phyloP scores from a whole-genome alignment of 2,329 filamentous ascomycete genomes.

The Tolypocladium paradoxum region DNA sequence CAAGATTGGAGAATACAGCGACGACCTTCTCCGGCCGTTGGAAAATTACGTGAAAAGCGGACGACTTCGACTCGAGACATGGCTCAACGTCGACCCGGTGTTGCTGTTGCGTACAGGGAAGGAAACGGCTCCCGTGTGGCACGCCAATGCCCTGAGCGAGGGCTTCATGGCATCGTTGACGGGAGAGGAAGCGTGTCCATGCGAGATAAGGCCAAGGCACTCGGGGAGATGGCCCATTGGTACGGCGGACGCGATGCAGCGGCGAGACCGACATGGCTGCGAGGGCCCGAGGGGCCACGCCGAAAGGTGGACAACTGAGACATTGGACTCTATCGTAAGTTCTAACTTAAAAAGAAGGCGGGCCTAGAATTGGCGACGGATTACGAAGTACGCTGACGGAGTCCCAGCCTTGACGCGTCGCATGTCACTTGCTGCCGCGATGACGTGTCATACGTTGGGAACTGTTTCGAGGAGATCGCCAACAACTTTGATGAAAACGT shows the following conservation, averaged over 20 bases:
- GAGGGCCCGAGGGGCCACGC: too few species aligned
- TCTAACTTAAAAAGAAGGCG: too few species aligned
- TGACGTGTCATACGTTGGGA: too few species aligned
- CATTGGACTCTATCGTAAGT: too few species aligned
- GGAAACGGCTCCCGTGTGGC: slow-evolving; percentile 20
- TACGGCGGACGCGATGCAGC: slow-evolving; percentile 3
- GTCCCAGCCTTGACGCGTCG: too few species aligned
- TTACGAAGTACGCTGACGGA: too few species aligned
- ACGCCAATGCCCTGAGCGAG: slow-evolving; percentile 12
- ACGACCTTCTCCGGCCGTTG: slow-evolving; percentile 6
- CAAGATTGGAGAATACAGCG: slow-evolving; percentile 6
- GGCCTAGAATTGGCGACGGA: too few species aligned
- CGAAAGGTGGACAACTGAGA: too few species aligned
- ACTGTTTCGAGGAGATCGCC: too few species aligned
- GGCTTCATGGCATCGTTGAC: slow-evolving; percentile 14
- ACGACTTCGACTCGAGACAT: slow-evolving; percentile 13
- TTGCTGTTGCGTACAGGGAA: slow-evolving; percentile 24
- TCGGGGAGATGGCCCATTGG: slow-evolving; percentile 5
- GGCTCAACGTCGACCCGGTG: slow-evolving; percentile 20
- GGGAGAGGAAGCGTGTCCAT: slow-evolving; percentile 4
- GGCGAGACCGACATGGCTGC: slow-evolving; percentile 2
- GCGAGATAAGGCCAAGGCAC: slow-evolving; percentile 8
- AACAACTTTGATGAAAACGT: too few species aligned
- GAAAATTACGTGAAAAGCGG: slow-evolving; percentile 9
- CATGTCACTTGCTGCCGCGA: too few species aligned